A percentile compares a stretch with the other conserved stretches of the same genome.
Conservation (phyloP, 139 green algal species). For the Chlamydomonas eustigma region DNA sequence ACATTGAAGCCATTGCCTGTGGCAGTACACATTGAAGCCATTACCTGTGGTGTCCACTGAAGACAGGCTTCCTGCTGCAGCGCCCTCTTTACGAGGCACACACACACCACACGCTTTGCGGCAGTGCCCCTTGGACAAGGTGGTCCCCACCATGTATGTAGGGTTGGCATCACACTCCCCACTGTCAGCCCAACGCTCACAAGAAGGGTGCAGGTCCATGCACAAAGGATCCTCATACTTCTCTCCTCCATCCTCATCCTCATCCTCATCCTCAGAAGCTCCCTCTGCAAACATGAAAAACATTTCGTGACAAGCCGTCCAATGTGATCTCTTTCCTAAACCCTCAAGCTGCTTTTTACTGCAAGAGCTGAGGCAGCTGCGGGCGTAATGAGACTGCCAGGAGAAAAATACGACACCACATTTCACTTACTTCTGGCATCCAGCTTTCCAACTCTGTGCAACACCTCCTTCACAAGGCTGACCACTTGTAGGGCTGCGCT, state of each 20-base stretch:
- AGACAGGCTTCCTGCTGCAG: background rate
- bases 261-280: background rate
- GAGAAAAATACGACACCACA: too few relatives aligned
- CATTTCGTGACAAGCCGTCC: too few relatives aligned
- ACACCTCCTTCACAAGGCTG: slow-evolving; percentile 10
- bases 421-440: too few relatives aligned
- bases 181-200: slow-evolving; percentile 11
- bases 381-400: too few relatives aligned
- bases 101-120: slow-evolving; percentile 1
- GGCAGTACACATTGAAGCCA: too few relatives aligned
- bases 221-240: slow-evolving; percentile 10
- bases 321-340: too few relatives aligned
- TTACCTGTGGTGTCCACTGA: background rate
- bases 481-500: background rate
- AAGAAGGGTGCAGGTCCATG: slow-evolving; percentile 36
- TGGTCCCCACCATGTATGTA: slow-evolving; percentile 11
- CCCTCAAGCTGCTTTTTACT: too few relatives aligned
- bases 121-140: background rate
- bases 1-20: too few relatives aligned
- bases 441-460: background rate
- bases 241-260: background rate
- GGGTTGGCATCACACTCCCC: slow-evolving; percentile 15
- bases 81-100: background rate
- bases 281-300: too few relatives aligned
- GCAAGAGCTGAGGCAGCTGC: too few relatives aligned